These are phyloP conservation scores for Crucibulum parvulum DNA, from an alignment of 1,284 basidiomycete genomes.

Conservation along the genomic window DNA sequence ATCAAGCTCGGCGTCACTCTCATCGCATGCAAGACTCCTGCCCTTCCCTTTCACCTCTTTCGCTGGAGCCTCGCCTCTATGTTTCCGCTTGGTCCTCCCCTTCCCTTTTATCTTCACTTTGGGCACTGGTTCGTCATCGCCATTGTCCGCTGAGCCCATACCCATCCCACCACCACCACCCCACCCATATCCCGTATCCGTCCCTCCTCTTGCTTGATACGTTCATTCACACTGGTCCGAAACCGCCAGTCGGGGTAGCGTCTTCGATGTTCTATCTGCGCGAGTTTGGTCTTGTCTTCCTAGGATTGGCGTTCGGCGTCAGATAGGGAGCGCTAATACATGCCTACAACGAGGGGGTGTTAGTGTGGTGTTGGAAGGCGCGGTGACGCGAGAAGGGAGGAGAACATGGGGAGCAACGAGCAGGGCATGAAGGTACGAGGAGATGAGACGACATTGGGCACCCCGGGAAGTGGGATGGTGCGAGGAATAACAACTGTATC, in stretches of 20 bases:
- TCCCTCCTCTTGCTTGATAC: conserved; percentile 49
- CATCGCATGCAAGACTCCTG: conserved; percentile 16
- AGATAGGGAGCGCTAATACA: conserved; percentile 40
- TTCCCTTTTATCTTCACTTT: conserved; percentile 34
- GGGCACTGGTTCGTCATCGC: conserved; percentile 9
- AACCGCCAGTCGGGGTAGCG: conserved; percentile 83
- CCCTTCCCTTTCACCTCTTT: conserved; percentile 14
- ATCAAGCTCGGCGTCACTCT: conserved; percentile 16
- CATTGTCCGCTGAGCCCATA: conserved; percentile 7
- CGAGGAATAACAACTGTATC: too few relatives aligned
- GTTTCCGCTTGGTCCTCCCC: conserved; percentile 16
- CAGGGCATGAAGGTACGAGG: neutral
- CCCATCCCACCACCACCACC: conserved; percentile 28
- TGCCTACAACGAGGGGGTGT: conserved; percentile 19
- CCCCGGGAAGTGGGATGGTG: too few relatives aligned
- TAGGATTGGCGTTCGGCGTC: conserved; percentile 67
- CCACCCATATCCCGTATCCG: conserved; percentile 30
- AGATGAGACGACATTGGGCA: too few relatives aligned
- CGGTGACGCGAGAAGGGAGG: neutral
- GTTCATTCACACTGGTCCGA: conserved; percentile 63
- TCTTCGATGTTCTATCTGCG: conserved; percentile 79
- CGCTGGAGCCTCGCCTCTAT: neutral
- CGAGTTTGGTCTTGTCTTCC: conserved; percentile 77
- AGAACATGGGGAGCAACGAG: neutral
- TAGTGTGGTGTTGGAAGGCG: too few relatives aligned